Percentiles rank a stretch among this genome's conserved stretches.
Evolutionary conservation across 495 filamentous ascomycete genomes (phyloP).

Genomic region (Penicillium angulare): DNA sequence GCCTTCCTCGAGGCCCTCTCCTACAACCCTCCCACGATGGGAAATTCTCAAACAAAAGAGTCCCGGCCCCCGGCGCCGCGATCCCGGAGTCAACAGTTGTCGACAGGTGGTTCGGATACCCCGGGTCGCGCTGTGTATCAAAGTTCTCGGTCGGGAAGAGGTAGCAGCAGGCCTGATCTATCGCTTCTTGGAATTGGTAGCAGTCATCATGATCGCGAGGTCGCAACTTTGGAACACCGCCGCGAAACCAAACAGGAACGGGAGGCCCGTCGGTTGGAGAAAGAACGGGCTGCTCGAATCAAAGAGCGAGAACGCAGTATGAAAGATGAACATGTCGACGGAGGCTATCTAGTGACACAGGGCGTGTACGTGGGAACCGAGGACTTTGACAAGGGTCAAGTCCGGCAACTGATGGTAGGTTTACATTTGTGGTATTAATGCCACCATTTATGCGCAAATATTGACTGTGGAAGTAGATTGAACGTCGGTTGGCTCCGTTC

Average conservation of each 20-base stretch:
- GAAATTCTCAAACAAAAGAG: conserved; percentile 62
- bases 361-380: conserved; percentile 89
- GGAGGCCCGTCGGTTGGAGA: conserved; percentile 81
- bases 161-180: conserved; percentile 55
- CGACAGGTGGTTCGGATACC: conserved; percentile 34
- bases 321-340: conserved; percentile 89
- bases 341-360: conserved; percentile 90
- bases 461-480: conserved; percentile 59
- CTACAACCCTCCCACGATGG: conserved; percentile 41
- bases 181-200: conserved; percentile 54
- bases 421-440: too few relatives aligned
- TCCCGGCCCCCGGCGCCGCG: conserved; percentile 39
- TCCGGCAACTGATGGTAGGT: conserved; percentile 90
- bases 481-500: conserved; percentile 88
- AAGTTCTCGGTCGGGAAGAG: conserved; percentile 42
- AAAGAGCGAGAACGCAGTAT: conserved; percentile 92
- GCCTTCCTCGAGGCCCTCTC: conserved; percentile 7
- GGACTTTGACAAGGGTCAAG: conserved; percentile 87
- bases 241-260: conserved; percentile 89
- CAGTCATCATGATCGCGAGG: conserved; percentile 35
- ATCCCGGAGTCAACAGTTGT: conserved; percentile 37
- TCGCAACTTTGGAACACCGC: conserved; percentile 50
- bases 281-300: conserved; percentile 66
- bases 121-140: conserved; percentile 40
- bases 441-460: too few relatives aligned